Base-by-base conservation (phyloP, 2,329 filamentous ascomycete species). In the Fusarium hainanense region DNA sequence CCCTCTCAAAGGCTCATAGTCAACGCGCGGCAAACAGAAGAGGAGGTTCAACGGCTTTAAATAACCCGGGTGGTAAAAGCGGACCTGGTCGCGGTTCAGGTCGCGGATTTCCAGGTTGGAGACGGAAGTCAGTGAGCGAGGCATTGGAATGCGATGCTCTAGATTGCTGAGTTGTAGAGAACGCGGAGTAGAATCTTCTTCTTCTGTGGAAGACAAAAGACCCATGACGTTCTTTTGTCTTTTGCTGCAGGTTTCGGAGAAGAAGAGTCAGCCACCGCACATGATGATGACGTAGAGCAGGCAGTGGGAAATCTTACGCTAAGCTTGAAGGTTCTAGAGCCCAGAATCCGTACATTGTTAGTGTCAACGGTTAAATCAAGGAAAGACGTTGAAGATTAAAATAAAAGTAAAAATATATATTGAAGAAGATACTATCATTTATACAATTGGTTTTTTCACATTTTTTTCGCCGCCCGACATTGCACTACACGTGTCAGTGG, bases 11-110 rank as follows among this genome's bases (percentile, higher is more conserved):
- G 47, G 48, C 6, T 48, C 64, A 13, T 58, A 65, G n/a, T 72
- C 69, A 4, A 72, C 69, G 3, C 69, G 69, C 4, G 69, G 69
- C 16, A 72, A 14, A 16, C 69, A 65, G 30, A 72, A 65, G 23
- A 72, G 44, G 8, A 72, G 21, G 20, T 70, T 72, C 7, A 70
- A 50, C 2, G 69, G 69, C 16, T 62, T 72, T 1, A 57, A 23
- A 6, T 72, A 72, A 12, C 69, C 69, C 2, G 69, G 69, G 11
- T 72, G 69, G 12, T 68, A 72, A 43, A 71, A 70, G 32, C 68
- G 68, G 10, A 70, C 68, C 40, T 70, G 68, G 21, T 70, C 68
- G 28, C 69, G 43, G 7, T 71, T 71, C 1, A 70, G 55, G 18
- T 70, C 66, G 16, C 65, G 51, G 25, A 70, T 67, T 44, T 70